Conservation (phyloP, 2,329 filamentous ascomycete species). For the Fusarium xyrophilum region DNA sequence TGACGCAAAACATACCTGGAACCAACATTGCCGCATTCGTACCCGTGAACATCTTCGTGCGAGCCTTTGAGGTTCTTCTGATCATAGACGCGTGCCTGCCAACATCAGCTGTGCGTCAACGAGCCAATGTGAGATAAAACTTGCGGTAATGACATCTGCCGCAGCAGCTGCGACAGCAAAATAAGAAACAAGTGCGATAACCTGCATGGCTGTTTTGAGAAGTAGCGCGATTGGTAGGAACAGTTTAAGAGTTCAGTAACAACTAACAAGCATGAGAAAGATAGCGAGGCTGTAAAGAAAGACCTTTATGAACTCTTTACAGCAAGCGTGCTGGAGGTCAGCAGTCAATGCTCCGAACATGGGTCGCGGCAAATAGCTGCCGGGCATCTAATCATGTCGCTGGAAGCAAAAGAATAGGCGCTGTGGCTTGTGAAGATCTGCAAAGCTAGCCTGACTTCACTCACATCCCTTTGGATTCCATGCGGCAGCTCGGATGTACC, state of each 20-base stretch:
- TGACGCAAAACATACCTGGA: not conserved
- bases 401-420: not conserved
- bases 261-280: no score
- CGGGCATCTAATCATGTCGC: not conserved
- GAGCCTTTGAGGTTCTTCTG: not conserved
- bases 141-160: not conserved
- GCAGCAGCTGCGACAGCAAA: not conserved
- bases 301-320: not conserved
- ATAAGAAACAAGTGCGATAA: not conserved
- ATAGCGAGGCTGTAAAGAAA: no score
- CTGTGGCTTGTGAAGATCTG: not conserved
- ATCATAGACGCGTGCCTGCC: not conserved
- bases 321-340: not conserved
- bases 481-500: no score
- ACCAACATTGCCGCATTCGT: not conserved
- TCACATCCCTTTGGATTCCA: no score
- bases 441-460: not conserved
- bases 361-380: not conserved
- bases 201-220: not conserved
- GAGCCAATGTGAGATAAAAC: accelerated
- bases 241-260: no score
- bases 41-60: not conserved
- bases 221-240: accelerated
- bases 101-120: accelerated
- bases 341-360: not conserved